Percentiles rank a stretch among this genome's conserved stretches.
phyloP scores from a whole-genome alignment of 768 basidiomycete genomes.

The Mycena capillaripes region DNA sequence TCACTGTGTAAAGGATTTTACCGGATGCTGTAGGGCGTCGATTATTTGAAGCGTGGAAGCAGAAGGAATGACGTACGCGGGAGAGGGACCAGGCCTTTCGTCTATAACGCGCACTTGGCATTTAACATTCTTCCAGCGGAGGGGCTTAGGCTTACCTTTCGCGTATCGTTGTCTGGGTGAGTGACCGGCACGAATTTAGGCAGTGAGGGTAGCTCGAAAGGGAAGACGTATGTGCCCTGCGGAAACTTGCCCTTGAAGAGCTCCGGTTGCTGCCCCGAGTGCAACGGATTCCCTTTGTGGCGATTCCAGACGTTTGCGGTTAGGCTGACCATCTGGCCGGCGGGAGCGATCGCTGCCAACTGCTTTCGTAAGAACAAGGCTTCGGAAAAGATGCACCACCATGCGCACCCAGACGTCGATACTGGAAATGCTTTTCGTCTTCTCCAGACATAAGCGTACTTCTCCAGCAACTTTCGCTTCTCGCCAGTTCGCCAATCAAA shows the following conservation, averaged over 20 bases:
- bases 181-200: constrained; percentile 37
- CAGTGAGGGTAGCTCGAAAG: constrained; percentile 34
- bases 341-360: constrained; percentile 28
- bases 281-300: constrained; percentile 29
- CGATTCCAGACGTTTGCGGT: constrained; percentile 38
- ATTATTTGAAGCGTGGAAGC: not conserved
- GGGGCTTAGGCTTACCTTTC: constrained; percentile 22
- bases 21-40: constrained; percentile 28
- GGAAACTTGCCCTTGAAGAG: constrained; percentile 37
- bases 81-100: constrained; percentile 31
- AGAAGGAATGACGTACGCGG: constrained; percentile 30
- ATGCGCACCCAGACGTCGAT: constrained; percentile 36
- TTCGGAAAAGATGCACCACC: not conserved
- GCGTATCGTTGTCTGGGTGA: constrained; percentile 35
- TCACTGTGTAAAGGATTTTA: constrained; percentile 26
- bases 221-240: constrained; percentile 32
- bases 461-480: constrained; percentile 30
- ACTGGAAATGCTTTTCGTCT: constrained; percentile 35
- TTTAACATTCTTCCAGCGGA: not conserved
- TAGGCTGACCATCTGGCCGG: constrained; percentile 30
- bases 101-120: constrained; percentile 1
- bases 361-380: not conserved
- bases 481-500: not conserved
- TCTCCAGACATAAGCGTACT: constrained; percentile 32
- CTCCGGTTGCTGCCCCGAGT: constrained; percentile 13